phyloP scores from a whole-genome alignment of 306 rosid species.

The Castanea sativa region DNA sequence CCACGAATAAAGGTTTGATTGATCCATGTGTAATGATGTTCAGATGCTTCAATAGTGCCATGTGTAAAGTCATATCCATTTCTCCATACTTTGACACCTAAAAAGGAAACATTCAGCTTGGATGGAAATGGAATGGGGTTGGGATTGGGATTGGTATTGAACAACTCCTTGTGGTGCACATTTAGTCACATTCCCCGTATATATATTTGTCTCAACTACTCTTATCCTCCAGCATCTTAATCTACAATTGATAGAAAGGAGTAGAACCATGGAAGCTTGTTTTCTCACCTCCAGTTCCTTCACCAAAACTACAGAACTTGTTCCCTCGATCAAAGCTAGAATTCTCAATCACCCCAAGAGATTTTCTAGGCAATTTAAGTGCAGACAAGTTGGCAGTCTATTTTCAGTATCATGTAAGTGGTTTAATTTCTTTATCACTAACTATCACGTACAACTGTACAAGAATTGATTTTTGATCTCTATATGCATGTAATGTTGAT shows the following conservation, averaged over 20 bases:
- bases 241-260: constrained; percentile 9
- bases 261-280: constrained; percentile 69
- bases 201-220: constrained; percentile 16
- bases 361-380: constrained; percentile 24
- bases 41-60: constrained; percentile 27
- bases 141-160: constrained; percentile 24
- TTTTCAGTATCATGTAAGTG: constrained; percentile 52
- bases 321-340: constrained; percentile 25
- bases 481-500: background rate
- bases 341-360: constrained; percentile 21
- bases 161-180: constrained; percentile 40
- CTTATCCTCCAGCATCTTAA: constrained; percentile 8
- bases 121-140: constrained; percentile 30
- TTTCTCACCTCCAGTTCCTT: constrained; percentile 57
- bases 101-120: constrained; percentile 23
- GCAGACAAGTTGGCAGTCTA: constrained; percentile 35
- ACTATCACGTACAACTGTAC: too few relatives aligned
- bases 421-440: constrained; percentile 3
- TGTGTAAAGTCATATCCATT: constrained; percentile 49
- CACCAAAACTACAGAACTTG: constrained; percentile 36
- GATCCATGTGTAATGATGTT: background rate
- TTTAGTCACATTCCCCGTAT: constrained; percentile 18
- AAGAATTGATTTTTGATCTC: too few relatives aligned
- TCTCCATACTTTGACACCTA: constrained; percentile 34
- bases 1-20: constrained; percentile 15